Percentiles rank a stretch among this genome's conserved stretches.
Evolutionary conservation across 805 yeast genomes (phyloP).

Genomic region (Nadsonia fulvescens): DNA sequence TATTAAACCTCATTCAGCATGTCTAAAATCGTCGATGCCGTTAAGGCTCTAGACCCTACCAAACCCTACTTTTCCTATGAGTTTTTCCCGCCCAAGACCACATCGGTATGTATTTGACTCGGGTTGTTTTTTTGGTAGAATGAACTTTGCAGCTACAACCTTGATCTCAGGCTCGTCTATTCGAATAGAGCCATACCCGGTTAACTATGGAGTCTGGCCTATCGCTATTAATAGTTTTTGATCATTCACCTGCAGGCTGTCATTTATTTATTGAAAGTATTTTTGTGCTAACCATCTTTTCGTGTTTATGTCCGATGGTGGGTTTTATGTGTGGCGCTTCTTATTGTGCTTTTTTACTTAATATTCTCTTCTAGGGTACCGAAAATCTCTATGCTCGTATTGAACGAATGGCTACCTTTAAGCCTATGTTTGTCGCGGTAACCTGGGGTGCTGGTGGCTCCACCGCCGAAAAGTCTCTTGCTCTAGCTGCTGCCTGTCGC

Average conservation of each 20-base stretch:
- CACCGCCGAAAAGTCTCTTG: slow-evolving; percentile 71
- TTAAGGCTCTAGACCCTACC: slow-evolving; percentile 28
- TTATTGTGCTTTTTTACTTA: neutral
- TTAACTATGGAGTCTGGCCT: slow-evolving; percentile 1
- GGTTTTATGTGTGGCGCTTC: too few species aligned
- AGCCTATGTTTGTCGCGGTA: slow-evolving; percentile 78
- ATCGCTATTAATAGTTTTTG: too few species aligned
- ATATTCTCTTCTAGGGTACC: slow-evolving; percentile 45
- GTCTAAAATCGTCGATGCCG: slow-evolving; percentile 14
- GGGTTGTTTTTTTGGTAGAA: too few species aligned
- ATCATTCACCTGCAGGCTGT: too few species aligned
- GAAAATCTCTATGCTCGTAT: slow-evolving; percentile 73
- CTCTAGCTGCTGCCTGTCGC: slow-evolving; percentile 63
- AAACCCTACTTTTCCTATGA: slow-evolving; percentile 70
- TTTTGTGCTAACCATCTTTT: too few species aligned
- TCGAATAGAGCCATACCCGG: neutral
- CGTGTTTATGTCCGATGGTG: too few species aligned
- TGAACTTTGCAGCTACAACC: too few species aligned
- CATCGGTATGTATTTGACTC: slow-evolving; percentile 33
- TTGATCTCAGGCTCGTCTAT: too few species aligned
- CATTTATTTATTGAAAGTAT: too few species aligned
- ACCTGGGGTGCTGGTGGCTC: slow-evolving; percentile 99
- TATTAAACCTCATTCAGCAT: too few species aligned
- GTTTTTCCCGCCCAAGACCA: slow-evolving; percentile 96
- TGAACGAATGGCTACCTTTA: slow-evolving; percentile 71